Evolutionary conservation across 371 early-diverging fungal species (phyloP), one percentile per base, ranked within the genome.

Genomic region (Vavraia culicis): DNA sequence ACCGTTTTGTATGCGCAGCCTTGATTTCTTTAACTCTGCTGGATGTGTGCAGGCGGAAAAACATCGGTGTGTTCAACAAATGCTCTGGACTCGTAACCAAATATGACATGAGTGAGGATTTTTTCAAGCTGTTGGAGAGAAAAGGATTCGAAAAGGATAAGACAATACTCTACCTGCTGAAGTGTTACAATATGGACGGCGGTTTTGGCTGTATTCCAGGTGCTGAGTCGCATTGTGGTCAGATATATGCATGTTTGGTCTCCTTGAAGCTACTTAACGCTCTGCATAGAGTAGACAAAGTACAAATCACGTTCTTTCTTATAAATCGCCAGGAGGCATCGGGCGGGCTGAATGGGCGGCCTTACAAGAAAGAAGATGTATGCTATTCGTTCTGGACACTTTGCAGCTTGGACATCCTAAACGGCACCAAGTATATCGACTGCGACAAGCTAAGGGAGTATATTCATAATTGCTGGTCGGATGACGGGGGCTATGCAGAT

Each of bases 331-430:
- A 95, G 67, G 65, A 85, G 11, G 72, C 72, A 50, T 77, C 73
- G 49, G 95, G 95, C 14, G 96, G 96, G 4, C 64, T 95, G 38
- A 88, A 86, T 61, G 96, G 93, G 3, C 73, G 96, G 37, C 88
- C 91, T 0, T 82, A 91, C 65, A 95, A 95, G 67, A 71, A 88
- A 20, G 86, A 83, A 60, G 93, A 95, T 68, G 89, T 85, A 1
- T 95, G 96, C 63, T 95, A 95, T 63, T 90, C 93, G 14, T 95
- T 90, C 86, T 95, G 93, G 93, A 88, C 84, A 0, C 69, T 87
- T 39, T 83, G 88, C 4, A 73, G 84, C 7, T 68, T 91, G 1
- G 68, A 78, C 13, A 85, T 85, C 14, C 49, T 91, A 31, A 78
- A 74, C 4, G 71, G 77, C 3, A 38, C 77, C 1, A 76, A 83